Evolutionary conservation across 2,329 filamentous ascomycete genomes (phyloP), one percentile per base, ranked within the genome.

Genomic region (Orbilia javanica): DNA sequence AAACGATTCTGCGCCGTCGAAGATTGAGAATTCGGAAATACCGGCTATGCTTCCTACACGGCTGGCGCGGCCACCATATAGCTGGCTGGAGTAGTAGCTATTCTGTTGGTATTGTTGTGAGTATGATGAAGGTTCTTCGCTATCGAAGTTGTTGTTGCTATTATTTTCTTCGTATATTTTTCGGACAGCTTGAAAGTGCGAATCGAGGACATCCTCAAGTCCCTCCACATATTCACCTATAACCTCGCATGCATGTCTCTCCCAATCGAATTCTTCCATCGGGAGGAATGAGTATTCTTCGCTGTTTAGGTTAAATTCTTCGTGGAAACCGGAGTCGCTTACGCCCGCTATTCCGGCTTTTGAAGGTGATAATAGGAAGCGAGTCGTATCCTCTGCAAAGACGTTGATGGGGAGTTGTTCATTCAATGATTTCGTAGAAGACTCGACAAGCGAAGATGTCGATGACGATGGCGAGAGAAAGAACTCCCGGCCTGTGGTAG

Each of bases 251-350:
- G 80, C 80, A 60, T 81, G 80, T 27, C 75, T 57, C 39, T 81
- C 80, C 80, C 80, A 81, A 55, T 81, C 80, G 29, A 81, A 81
- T 34, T 81, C 80, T 65, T 81, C 80, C 80, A 81, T 81, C 1
- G 80, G 80, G 11, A 81, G 69, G 63, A 81, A 80, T 20, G 80
- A 80, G 27, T 81, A 81, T 18, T 81, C 80, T 22, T 71, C 66
- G 48, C 80, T 80, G 66, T 80, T 81, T 7, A 80, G 78, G 27
- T 81, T 79, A 22, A 81, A 81, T 52, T 81, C 79, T 22, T 80
- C 80, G 20, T 76, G 80, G 55, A 79, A 69, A n/a, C 69, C 79
- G 6, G 62, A 74, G 48, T 55, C 80, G 76, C 50, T 79, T 5
- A 73, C 69, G 22, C 70, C 72, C 11, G 74, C 64, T 55, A 79